Evolutionary conservation across 305 asterid genomes (phyloP), one percentile per base, ranked within the genome.

Genomic region (Solanum chacoense): DNA sequence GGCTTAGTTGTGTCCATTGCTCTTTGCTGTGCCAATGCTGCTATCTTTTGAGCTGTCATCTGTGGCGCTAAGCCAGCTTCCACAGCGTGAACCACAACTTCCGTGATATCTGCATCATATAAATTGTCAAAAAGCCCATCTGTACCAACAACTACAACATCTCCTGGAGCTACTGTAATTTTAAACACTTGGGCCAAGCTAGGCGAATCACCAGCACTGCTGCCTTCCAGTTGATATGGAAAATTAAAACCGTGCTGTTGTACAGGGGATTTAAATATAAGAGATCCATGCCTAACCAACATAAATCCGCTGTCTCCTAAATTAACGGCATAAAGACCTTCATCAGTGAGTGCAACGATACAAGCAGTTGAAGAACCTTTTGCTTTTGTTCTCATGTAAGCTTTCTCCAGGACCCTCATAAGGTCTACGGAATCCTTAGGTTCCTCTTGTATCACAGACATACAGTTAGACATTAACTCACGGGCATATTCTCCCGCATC

Each of bases 61-160:
- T 45, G 20, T 29, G 86, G 86, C 20, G 2, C 71, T 45, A 81
- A 81, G 72, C 86, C 71, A 45, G 69, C 38, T 81, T 81, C 86
- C 40, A 42, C 38, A 81, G 86, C 86, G 7, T 45, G 71, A 81
- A 81, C 26, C 86, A 81, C 40, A 81, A 29, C 86, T 29, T 35
- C 40, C n/a, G 11, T 18, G 29, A 94, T 90, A 22, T 94, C 93
- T 1, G 29, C 40, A 0, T 38, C 76, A 31, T 84, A 89, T 87
- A 91, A 12, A 72, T 93, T 94, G 75, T 94, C 94, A 14, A 93
- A 94, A 83, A 94, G 88, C 35, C 97, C 95, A 79, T 93, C 94
- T 0, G 94, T 91, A 3, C 91, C 95, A 1, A 67, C 92, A 10
- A 93, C 83, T 11, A 94, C 26, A 3, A 93, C 55, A 22, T 94